Evolutionary conservation across 202 grass and related monocot species (phyloP).

Genomic region (Carex sylvatica): DNA sequence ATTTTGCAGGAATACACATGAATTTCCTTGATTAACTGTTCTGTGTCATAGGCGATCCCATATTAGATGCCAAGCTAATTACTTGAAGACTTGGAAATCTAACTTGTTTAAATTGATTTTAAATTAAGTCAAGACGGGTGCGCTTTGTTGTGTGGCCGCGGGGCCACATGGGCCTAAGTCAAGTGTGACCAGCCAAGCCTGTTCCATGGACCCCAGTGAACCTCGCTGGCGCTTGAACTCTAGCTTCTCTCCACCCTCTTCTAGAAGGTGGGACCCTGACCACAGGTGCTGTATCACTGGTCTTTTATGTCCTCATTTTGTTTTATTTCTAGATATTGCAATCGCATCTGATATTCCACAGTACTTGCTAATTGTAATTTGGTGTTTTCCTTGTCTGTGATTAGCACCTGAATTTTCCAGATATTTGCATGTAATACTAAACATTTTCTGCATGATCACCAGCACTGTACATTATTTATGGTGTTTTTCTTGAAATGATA

Average conservation of each 20-base stretch:
- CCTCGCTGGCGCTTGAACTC: conserved; percentile 86
- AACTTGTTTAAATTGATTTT: conserved; percentile 21
- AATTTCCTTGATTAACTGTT: conserved; percentile 5
- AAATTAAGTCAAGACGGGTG: conserved; percentile 89
- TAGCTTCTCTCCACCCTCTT: conserved; percentile 72
- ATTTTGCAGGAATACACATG: conserved; percentile 1
- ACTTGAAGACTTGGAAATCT: conserved; percentile 1
- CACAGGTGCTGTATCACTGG: conserved; percentile 23
- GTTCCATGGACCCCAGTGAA: conserved; percentile 77
- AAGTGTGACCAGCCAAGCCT: conserved; percentile 50
- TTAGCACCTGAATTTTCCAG: neutral
- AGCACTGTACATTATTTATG: neutral
- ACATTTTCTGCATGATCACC: neutral
- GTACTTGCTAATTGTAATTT: neutral
- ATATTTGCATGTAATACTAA: neutral
- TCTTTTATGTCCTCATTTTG: neutral
- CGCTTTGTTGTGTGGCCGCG: conserved; percentile 92
- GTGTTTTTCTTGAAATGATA: neutral
- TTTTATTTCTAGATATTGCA: neutral
- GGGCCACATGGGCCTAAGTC: conserved; percentile 98
- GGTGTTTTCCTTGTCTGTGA: neutral
- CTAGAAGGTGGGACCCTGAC: conserved; percentile 57
- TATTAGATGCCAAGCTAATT: neutral
- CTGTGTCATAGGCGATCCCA: neutral
- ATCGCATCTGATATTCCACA: neutral